Evolutionary conservation across 2,329 filamentous ascomycete species (phyloP).

Genomic region (Paecilomyces niveus): DNA sequence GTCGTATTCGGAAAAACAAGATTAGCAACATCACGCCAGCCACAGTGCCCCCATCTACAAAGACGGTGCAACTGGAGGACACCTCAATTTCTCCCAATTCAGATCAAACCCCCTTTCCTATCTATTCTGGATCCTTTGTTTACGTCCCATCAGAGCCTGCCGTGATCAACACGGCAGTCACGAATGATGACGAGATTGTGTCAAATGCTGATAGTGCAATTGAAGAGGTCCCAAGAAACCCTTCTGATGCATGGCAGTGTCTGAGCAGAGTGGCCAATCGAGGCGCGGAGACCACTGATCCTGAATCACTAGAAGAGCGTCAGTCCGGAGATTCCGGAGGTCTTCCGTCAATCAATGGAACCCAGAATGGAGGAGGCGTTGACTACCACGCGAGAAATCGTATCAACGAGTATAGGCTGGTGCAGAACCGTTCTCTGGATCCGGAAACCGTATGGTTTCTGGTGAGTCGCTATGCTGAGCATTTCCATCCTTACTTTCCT

Average conservation of each 20-base stretch:
- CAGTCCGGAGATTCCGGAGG: conserved; percentile 14
- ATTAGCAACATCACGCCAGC: conserved; percentile 27
- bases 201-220: conserved; percentile 31
- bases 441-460: conserved; percentile 46
- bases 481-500: conserved; percentile 65
- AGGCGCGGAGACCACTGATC: conserved; percentile 16
- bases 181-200: conserved; percentile 32
- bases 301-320: conserved; percentile 16
- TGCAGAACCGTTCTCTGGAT: conserved; percentile 40
- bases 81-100: conserved; percentile 18
- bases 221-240: conserved; percentile 37
- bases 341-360: conserved; percentile 17
- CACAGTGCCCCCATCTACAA: conserved; percentile 14
- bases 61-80: conserved; percentile 18
- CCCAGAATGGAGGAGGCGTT: conserved; percentile 18
- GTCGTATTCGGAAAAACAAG: conserved; percentile 50
- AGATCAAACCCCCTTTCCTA: conserved; percentile 17
- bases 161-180: conserved; percentile 16
- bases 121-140: conserved; percentile 26
- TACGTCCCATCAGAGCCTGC: conserved; percentile 27
- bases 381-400: conserved; percentile 23
- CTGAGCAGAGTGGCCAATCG: conserved; percentile 39
- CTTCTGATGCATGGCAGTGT: conserved; percentile 44
- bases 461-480: conserved; percentile 53
- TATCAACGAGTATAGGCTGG: conserved; percentile 36